A percentile compares a stretch with the other conserved stretches of the same genome.
Evolutionary conservation across 768 basidiomycete species (phyloP).

Genomic region (Hebeloma cylindrosporum): DNA sequence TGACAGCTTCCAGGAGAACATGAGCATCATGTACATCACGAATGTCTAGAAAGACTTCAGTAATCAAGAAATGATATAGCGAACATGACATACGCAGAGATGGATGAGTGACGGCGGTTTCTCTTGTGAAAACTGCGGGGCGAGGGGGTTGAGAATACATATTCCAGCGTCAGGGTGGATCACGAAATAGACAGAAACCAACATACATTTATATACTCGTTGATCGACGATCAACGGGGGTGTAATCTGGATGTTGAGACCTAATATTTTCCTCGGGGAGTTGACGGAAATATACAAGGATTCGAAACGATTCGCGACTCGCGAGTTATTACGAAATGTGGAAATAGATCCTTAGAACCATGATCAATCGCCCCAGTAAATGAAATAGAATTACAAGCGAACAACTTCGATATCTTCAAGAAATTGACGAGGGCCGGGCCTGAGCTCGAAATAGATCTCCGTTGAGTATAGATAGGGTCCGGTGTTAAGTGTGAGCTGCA

Average conservation of each 20-base stretch:
- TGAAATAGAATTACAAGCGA: not conserved
- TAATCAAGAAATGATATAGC: not conserved
- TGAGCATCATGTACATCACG: slow-evolving; percentile 82
- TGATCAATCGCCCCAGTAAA: slow-evolving; percentile 11
- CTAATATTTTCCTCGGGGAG: slow-evolving; percentile 39
- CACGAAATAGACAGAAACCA: too few relatives aligned
- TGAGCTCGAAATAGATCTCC: slow-evolving; percentile 15
- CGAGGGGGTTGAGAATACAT: slow-evolving; percentile 24
- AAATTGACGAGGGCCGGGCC: slow-evolving; percentile 19
- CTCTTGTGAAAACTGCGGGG: slow-evolving; percentile 21
- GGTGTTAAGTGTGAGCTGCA: slow-evolving; percentile 30
- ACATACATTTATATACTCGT: slow-evolving; percentile 29
- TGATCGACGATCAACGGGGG: slow-evolving; percentile 9
- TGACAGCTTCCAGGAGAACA: slow-evolving; percentile 72
- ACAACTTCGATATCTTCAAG: slow-evolving; percentile 6
- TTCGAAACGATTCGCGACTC: slow-evolving; percentile 19
- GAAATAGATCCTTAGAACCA: slow-evolving; percentile 18
- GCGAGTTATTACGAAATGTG: slow-evolving; percentile 6
- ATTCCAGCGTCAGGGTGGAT: too few relatives aligned
- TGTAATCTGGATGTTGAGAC: slow-evolving; percentile 22
- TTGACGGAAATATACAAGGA: slow-evolving; percentile 35
- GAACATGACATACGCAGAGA: slow-evolving; percentile 41
- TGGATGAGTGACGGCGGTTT: slow-evolving; percentile 44
- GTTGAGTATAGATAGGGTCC: slow-evolving; percentile 22
- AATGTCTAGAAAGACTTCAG: slow-evolving; percentile 47